Percentiles rank a stretch among this genome's conserved stretches.
phyloP scores from a whole-genome alignment of 2,329 filamentous ascomycete genomes.

The Trichoderma sp. region DNA sequence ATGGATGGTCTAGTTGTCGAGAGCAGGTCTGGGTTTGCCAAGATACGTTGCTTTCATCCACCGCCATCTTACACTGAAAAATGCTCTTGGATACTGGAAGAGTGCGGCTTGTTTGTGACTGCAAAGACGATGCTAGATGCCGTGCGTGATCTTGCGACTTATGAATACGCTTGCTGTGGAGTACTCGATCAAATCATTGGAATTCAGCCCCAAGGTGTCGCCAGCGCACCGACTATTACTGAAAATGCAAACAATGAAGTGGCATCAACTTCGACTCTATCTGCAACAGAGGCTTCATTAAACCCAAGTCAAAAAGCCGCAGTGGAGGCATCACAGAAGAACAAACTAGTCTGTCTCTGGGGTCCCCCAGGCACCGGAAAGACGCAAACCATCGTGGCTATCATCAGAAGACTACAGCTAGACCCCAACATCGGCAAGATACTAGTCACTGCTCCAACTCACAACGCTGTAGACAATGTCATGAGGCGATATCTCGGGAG shows the following conservation, averaged over 20 bases:
- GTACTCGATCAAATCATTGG: slow-evolving; percentile 27
- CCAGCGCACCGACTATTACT: not conserved
- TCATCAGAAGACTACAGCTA: slow-evolving; percentile 34
- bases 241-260: not conserved
- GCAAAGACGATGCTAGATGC: slow-evolving; percentile 40
- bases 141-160: slow-evolving; percentile 31
- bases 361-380: slow-evolving; percentile 46
- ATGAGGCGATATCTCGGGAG: slow-evolving; percentile 34
- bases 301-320: slow-evolving; percentile 24
- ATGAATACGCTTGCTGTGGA: slow-evolving; percentile 32
- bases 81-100: slow-evolving; percentile 37
- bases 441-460: slow-evolving; percentile 42
- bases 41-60: slow-evolving; percentile 36
- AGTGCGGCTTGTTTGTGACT: slow-evolving; percentile 43
- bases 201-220: not conserved
- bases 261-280: too few relatives aligned
- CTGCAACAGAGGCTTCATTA: slow-evolving; percentile 5
- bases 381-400: slow-evolving; percentile 41
- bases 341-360: slow-evolving; percentile 40
- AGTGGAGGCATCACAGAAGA: slow-evolving; percentile 25
- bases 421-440: slow-evolving; percentile 28
- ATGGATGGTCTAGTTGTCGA: slow-evolving; percentile 40
- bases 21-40: slow-evolving; percentile 31
- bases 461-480: slow-evolving; percentile 46
- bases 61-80: slow-evolving; percentile 35